These are phyloP conservation scores for Yamadazyma laniorum DNA, from an alignment of 805 yeast species.

Conservation along the genomic window DNA sequence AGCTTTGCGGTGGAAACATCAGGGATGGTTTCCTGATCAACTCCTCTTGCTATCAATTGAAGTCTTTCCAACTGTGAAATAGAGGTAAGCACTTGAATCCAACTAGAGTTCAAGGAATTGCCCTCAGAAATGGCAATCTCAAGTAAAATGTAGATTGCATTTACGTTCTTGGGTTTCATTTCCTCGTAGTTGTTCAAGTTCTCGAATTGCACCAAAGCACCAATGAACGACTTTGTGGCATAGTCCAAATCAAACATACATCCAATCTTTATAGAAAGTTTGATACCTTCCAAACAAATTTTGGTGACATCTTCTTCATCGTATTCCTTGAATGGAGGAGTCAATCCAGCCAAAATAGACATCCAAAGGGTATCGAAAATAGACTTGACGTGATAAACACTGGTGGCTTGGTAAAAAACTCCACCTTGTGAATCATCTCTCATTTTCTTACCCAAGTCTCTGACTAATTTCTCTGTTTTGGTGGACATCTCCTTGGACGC, in stretches of 20 bases:
- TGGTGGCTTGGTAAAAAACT: constrained; percentile 77
- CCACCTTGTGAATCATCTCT: constrained; percentile 39
- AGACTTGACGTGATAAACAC: constrained; percentile 85
- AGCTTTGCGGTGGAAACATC: constrained; percentile 77
- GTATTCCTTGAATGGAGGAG: constrained; percentile 89
- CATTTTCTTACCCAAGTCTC: constrained; percentile 52
- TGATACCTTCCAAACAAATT: constrained; percentile 80
- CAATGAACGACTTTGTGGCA: constrained; percentile 85
- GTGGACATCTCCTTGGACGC: constrained; percentile 90
- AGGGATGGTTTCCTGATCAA: constrained; percentile 79
- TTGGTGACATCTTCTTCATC: constrained; percentile 70
- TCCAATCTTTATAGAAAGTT: constrained; percentile 76
- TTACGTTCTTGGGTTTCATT: constrained; percentile 74
- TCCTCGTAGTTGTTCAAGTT: constrained; percentile 77
- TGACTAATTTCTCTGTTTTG: constrained; percentile 83
- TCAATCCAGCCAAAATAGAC: constrained; percentile 91
- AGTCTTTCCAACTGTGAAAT: constrained; percentile 90
- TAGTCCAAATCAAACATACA: constrained; percentile 79
- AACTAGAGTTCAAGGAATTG: constrained; percentile 62
- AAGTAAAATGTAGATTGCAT: constrained; percentile 71
- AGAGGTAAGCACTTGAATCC: constrained; percentile 80
- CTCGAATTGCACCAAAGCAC: constrained; percentile 85
- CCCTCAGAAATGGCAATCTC: constrained; percentile 81
- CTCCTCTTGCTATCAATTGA: constrained; percentile 83
- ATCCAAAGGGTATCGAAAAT: constrained; percentile 96